Evolutionary conservation across 495 filamentous ascomycete genomes (phyloP).

Genomic region (Aspergillus biplanus): DNA sequence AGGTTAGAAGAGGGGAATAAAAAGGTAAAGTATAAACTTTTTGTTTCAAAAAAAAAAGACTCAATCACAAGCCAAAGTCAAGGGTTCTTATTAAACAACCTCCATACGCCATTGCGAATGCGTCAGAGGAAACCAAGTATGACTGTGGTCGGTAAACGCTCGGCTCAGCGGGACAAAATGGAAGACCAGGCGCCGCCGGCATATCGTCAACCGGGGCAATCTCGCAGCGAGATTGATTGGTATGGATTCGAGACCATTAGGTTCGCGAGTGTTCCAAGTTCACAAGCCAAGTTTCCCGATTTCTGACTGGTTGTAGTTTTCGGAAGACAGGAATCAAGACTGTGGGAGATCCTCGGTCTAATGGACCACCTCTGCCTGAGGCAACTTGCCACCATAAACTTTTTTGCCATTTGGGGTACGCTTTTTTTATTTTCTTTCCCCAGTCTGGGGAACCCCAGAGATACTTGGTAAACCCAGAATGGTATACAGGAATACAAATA

Average conservation of each 20-base stretch:
- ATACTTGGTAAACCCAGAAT: too few relatives aligned
- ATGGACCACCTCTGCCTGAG: slow-evolving; percentile 31
- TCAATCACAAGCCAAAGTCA: slow-evolving; percentile 43
- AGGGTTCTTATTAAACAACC: slow-evolving; percentile 38
- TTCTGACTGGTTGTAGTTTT: slow-evolving; percentile 34
- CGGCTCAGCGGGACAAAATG: slow-evolving; percentile 47
- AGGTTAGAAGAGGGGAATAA: slow-evolving; percentile 1
- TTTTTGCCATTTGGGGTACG: not conserved
- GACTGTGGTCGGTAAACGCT: slow-evolving; percentile 46
- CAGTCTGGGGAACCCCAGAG: slow-evolving; percentile 4
- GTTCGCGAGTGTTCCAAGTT: slow-evolving; percentile 28
- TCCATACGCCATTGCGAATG: slow-evolving; percentile 31
- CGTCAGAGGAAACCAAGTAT: slow-evolving; percentile 31
- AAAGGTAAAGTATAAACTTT: slow-evolving; percentile 5
- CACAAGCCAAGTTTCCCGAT: slow-evolving; percentile 36
- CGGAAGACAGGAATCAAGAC: slow-evolving; percentile 48
- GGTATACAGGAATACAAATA: too few relatives aligned
- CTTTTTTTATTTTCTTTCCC: not conserved
- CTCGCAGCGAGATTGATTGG: slow-evolving; percentile 5
- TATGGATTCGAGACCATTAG: slow-evolving; percentile 16
- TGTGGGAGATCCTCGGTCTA: slow-evolving; percentile 48
- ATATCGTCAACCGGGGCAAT: slow-evolving; percentile 24
- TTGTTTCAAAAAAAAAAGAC: slow-evolving; percentile 16
- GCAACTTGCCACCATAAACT: not conserved
- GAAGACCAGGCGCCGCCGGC: slow-evolving; percentile 22